Evolutionary conservation across 768 basidiomycete genomes (phyloP).

Genomic region (Mycena maculata): DNA sequence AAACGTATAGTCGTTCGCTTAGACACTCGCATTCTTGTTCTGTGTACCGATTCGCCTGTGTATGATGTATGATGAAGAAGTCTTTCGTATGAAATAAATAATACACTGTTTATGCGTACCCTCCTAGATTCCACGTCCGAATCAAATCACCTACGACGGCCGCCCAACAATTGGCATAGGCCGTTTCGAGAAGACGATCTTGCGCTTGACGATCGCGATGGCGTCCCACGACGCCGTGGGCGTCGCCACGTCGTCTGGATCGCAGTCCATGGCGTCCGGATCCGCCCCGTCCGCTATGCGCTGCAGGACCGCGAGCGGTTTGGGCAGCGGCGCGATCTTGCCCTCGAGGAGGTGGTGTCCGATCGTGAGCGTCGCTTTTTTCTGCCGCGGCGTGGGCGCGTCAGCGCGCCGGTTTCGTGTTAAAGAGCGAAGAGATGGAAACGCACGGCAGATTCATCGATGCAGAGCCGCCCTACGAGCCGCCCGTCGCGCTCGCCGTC

Average conservation of each 20-base stretch:
- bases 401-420: no score
- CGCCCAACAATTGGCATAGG: conserved; percentile 75
- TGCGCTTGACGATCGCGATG: conserved; percentile 79
- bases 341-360: conserved; percentile 95
- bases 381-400: conserved; percentile 53
- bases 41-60: conserved; percentile 6
- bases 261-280: conserved; percentile 35
- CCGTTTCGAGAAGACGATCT: conserved; percentile 85
- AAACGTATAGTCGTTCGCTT: conserved; percentile 3
- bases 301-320: conserved; percentile 84
- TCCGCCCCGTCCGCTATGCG: conserved; percentile 44
- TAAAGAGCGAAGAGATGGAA: not conserved
- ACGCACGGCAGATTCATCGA: conserved; percentile 71
- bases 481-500: conserved; percentile 70
- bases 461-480: conserved; percentile 79
- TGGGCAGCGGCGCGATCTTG: conserved; percentile 77
- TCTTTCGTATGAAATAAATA: not conserved
- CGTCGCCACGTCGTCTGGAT: no score
- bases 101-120: conserved; percentile 3
- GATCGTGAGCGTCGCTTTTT: conserved; percentile 81
- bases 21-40: conserved; percentile 7
- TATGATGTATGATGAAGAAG: not conserved
- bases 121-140: no score
- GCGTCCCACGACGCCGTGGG: conserved; percentile 65
- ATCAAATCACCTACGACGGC: no score